A percentile compares a stretch with the other conserved stretches of the same genome.
Evolutionary conservation across 169 alveolate genomes (phyloP).

Genomic region (Plasmodium gallinaceum): DNA sequence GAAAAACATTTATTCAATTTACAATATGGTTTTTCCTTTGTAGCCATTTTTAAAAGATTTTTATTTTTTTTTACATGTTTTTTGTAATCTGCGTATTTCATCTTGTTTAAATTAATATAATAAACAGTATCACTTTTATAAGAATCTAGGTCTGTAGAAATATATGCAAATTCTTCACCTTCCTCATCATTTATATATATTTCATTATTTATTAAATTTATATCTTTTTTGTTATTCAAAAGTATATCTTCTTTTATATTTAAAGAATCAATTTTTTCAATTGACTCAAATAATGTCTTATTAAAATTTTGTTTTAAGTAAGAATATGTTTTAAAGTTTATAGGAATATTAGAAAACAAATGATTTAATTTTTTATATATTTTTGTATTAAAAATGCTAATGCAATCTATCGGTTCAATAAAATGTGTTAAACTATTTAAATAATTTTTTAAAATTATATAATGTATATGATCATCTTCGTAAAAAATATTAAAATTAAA

Average conservation of each 20-base stretch:
- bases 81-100: constrained; percentile 1
- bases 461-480: constrained; percentile 8
- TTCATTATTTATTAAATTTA: not conserved
- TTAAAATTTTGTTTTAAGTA: not conserved
- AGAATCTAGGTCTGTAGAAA: constrained; percentile 62
- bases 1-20: constrained; percentile 2
- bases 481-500: not conserved
- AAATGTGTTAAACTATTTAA: not conserved
- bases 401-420: constrained; percentile 12
- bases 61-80: constrained; percentile 21
- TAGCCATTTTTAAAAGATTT: constrained; percentile 2
- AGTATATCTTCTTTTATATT: not conserved
- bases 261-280: not conserved
- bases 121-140: constrained; percentile 66
- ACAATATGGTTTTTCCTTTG: constrained; percentile 18
- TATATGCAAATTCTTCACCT: constrained; percentile 36
- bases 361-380: constrained; percentile 6
- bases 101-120: constrained; percentile 3
- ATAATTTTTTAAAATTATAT: not conserved
- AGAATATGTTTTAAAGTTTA: constrained; percentile 7
- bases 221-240: not conserved
- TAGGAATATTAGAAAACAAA: constrained; percentile 31
- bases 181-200: not conserved
- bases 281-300: not conserved
- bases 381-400: constrained; percentile 2